Conservation (phyloP, 139 green algal genomes). For the Mesostigma viride region DNA sequence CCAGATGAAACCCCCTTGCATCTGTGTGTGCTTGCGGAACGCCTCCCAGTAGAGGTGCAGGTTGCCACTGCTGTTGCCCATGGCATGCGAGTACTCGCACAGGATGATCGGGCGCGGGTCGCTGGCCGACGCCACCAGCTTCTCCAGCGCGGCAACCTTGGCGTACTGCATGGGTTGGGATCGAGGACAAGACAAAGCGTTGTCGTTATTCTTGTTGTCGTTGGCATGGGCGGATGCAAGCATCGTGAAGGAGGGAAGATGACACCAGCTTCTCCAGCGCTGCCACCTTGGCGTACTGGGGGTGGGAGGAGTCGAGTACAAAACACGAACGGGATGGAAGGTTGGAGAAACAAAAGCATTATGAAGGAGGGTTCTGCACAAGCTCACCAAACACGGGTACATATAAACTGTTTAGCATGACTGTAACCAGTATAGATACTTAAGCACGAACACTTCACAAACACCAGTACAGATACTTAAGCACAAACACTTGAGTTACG, state of each 20-base stretch:
- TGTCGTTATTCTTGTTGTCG: constrained; percentile 91
- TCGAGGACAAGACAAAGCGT: no score
- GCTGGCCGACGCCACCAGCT: constrained; percentile 16
- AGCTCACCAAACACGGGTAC: no score
- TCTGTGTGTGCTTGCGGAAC: constrained; percentile 46
- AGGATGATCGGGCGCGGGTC: constrained; percentile 70
- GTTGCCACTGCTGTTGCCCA: constrained; percentile 94
- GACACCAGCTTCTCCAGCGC: constrained; percentile 9
- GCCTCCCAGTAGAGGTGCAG: constrained; percentile 76
- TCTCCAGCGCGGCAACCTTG: constrained; percentile 9
- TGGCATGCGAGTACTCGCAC: constrained; percentile 86
- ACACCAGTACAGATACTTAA: no score
- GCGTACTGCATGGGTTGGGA: constrained; percentile 20
- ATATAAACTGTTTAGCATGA: no score
- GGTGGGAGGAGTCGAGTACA: no score
- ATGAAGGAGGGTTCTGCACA: no score
- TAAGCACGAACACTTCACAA: no score
- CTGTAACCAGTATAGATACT: no score
- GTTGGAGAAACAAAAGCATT: no score
- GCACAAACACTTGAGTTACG: no score
- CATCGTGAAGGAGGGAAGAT: constrained; percentile 61
- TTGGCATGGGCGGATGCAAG: constrained; percentile 90
- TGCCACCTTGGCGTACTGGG: constrained; percentile 7
- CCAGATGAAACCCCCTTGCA: constrained; percentile 94
- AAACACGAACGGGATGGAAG: no score